Base-by-base conservation (phyloP, 306 rosid genomes). In the Cucurbita moschata region DNA sequence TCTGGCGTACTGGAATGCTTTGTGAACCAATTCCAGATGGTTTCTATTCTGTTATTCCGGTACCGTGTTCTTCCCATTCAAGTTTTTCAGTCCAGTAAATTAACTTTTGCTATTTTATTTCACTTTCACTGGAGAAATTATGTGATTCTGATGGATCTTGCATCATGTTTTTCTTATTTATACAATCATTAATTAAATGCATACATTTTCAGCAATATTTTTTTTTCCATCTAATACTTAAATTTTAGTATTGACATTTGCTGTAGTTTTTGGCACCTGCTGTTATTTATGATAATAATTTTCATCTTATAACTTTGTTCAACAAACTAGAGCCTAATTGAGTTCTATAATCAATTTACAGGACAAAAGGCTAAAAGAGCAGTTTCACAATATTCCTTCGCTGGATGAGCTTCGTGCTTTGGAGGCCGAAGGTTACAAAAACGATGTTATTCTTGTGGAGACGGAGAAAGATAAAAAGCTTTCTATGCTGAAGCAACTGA, bases 11-110 rank as follows among this genome's bases (percentile, higher is more conserved):
- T 75, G 99, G 99, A 82, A 76, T 87, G 83, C 99, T 94, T 74
- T 89, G 86, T 57, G 95, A 88, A 77, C 89, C 91, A 10, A 94
- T 94, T 77, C 99, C 99, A 73, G 88, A 89, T 83, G 97, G 99
- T 75, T 94, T 94, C 82, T 94, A 94, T 78, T 94, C 95, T 71
- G 86, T 91, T 66, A 78, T 94, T 81, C 97, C 83, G 87, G 99
- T 94, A 87, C 84, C 92, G 53, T 19, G 61, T 68, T 38, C 54
- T 52, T 72, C 30, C 55, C 40, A 63, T 23, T 73, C 9, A 21
- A 10, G 4, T 55, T 19, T 56, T 42, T 53, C 14, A 38, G 51
- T 53, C 14, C 21, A 56, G 42, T 56, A 10, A 14, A 23, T 4
- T 5, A 38, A 18, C 12, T 38, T 26, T 12, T 14, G 10, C 73